Percentiles rank a stretch among this genome's conserved stretches.
phyloP scores from a whole-genome alignment of 140 eudicot genomes.

The Flaveria floridana region DNA sequence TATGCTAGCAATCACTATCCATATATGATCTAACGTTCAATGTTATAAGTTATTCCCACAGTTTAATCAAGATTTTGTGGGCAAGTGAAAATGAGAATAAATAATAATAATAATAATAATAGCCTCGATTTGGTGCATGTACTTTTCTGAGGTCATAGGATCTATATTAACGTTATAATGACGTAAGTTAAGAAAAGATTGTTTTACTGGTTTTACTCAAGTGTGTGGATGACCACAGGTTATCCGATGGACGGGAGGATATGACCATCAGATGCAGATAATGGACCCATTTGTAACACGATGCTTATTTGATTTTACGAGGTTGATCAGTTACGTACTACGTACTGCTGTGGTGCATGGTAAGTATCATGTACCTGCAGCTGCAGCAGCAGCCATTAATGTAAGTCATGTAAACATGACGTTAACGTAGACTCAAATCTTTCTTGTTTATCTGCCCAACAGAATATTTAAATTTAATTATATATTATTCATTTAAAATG shows the following conservation, averaged over 20 bases:
- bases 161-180: constrained; percentile 12
- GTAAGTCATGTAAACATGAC: neutral
- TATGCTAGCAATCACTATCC: too few relatives aligned
- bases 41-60: too few relatives aligned
- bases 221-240: neutral
- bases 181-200: constrained; percentile 20
- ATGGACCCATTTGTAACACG: constrained; percentile 4
- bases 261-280: neutral
- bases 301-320: constrained; percentile 25
- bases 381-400: neutral
- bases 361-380: neutral
- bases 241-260: neutral
- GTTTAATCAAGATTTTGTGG: neutral
- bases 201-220: neutral
- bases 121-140: neutral
- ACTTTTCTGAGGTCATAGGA: neutral
- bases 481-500: too few relatives aligned
- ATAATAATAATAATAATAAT: neutral
- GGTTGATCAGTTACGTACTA: neutral
- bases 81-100: neutral
- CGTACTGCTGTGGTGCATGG: neutral
- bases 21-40: too few relatives aligned
- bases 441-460: too few relatives aligned
- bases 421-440: neutral
- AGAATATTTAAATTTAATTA: too few relatives aligned